These are phyloP conservation scores for Fomitiporia mediterranea DNA, from an alignment of 1,284 basidiomycete genomes.

Conservation along the genomic window DNA sequence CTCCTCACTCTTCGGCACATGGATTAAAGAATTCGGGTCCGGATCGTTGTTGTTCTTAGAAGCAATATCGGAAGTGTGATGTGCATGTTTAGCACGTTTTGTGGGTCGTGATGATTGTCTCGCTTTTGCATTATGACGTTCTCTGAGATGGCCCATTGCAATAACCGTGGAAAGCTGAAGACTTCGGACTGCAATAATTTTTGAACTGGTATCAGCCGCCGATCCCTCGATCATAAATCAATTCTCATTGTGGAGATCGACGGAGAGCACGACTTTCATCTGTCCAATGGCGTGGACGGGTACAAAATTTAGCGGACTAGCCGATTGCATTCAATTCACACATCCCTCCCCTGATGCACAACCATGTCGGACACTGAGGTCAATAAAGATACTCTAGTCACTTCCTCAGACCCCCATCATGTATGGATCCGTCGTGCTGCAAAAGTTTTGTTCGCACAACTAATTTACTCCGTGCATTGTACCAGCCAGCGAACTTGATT, in stretches of 20 bases:
- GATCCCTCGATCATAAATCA: neutral
- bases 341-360: neutral
- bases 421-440: neutral
- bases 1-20: constrained; percentile 54
- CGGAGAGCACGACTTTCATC: too few species aligned
- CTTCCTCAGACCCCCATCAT: constrained; percentile 16
- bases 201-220: neutral
- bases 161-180: neutral
- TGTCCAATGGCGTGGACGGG: too few species aligned
- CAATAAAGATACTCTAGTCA: constrained; percentile 12
- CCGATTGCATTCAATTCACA: neutral
- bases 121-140: constrained; percentile 57
- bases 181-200: too few species aligned
- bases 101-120: constrained; percentile 55
- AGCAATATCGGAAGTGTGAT: constrained; percentile 19
- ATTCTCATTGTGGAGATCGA: too few species aligned
- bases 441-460: neutral
- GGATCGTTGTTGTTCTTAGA: constrained; percentile 12
- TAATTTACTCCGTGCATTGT: neutral
- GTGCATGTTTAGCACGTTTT: constrained; percentile 36
- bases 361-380: neutral
- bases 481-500: constrained; percentile 51
- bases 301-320: too few species aligned
- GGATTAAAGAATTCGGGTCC: constrained; percentile 60
- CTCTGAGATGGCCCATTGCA: constrained; percentile 25